Evolutionary conservation across 305 asterid species (phyloP), one percentile per base, ranked within the genome.

Genomic region (Ajuga reptans): DNA sequence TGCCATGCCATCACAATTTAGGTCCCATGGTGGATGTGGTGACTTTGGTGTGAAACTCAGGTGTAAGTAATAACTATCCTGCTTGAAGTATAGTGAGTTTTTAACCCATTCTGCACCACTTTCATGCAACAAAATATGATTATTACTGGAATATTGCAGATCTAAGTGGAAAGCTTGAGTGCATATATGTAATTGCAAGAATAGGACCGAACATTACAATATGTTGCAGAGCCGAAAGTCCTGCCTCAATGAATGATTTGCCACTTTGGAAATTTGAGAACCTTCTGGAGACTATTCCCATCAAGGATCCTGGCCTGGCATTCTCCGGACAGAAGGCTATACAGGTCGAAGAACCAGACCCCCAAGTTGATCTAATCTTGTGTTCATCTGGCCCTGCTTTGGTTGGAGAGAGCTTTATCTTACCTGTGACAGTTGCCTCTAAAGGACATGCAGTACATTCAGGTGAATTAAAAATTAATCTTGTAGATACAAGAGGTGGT

Each of bases 271-370:
- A 87, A 71, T 89, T 89, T 64, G 99, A 93, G 84, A 87, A 91
- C 81, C 80, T 73, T 46, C 81, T 91, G n/a, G 96, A 93, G 79
- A 85, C 91, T 66, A 84, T 64, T 64, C 99, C 99, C 63, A 83
- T 80, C 41, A 89, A 86, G 84, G 96, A 93, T 85, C 97, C 94
- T 57, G 82, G 86, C 77, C 88, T 93, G 75, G 95, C 99, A 29
- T 85, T 83, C 69, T 91, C 96, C 37, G 99, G 99, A 71, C 97
- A 84, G 84, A 94, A 91, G 77, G 96, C 96, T 49, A 86, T 88
- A 72, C 96, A 91, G 81, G 95, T 94, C 62, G 99, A 94, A 86
- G 99, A 94, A 79, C 96, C 97, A n/a, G 97, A 94, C 65, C 99
- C 99, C 14, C 96, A 87, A 81, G 96, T 94, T 49, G 97, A 94